Percentiles rank a stretch among this genome's conserved stretches.
phyloP scores from a whole-genome alignment of 225 moss, liverwort and hornwort genomes.

The Polytrichum formosum region DNA sequence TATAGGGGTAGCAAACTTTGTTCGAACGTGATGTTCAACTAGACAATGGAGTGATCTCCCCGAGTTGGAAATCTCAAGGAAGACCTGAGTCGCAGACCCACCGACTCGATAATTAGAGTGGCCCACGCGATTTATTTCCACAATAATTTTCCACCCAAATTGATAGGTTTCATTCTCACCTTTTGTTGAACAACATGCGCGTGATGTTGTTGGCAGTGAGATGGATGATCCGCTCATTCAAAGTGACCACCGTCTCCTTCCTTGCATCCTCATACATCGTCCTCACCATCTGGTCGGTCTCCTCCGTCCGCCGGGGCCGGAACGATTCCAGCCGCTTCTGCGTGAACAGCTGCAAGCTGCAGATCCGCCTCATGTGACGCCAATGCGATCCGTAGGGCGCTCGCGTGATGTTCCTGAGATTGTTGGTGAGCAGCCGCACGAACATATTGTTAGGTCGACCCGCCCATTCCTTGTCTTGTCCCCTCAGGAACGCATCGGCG shows the following conservation, averaged over 20 bases:
- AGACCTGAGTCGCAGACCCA: no score
- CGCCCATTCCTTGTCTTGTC: conserved; percentile 12
- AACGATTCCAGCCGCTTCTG: conserved; percentile 22
- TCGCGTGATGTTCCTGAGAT: conserved; percentile 22
- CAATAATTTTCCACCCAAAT: no score
- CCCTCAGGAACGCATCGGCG: conserved; percentile 26
- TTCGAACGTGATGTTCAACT: no score
- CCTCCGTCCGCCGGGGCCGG: conserved; percentile 22
- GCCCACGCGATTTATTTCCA: no score
- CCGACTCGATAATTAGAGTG: no score
- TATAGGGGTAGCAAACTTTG: no score
- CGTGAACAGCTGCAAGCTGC: conserved; percentile 34
- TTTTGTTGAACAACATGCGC: conserved; percentile 47
- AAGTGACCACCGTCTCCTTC: conserved; percentile 15
- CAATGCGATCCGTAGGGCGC: conserved; percentile 31
- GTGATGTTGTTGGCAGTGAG: conserved; percentile 36
- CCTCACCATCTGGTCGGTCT: conserved; percentile 28
- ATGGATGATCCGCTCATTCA: conserved; percentile 31
- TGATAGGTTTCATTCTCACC: conserved; percentile 5
- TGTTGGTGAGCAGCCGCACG: conserved; percentile 23
- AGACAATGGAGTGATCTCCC: no score
- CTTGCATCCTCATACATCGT: conserved; percentile 7
- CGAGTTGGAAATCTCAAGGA: no score
- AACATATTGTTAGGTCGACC: conserved; percentile 18
- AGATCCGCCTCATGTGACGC: conserved; percentile 26